Evolutionary conservation across 352 stramenopile genomes (phyloP), one percentile per base, ranked within the genome.

Genomic region (Pythium periplocum): DNA sequence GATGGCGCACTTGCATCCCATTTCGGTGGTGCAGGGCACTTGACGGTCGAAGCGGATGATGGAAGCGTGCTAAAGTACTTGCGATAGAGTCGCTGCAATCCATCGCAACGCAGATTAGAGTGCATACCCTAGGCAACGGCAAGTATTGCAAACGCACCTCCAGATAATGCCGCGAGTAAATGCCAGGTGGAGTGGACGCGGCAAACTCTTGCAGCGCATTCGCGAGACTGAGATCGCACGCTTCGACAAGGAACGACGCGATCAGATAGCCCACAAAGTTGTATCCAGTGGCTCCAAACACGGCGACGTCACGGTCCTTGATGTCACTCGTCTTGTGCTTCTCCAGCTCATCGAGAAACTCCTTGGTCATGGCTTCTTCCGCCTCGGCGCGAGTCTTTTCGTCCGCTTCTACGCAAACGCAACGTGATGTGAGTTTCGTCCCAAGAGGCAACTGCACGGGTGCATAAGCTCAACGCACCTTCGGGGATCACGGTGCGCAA

Each of bases 11-110:
- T 30, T 30, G 51, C 42, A 45, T 88, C 78, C 84, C 84, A 94
- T 48, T 78, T 77, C 0, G 84, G 84, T 55, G 78, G 61, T 5
- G 69, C 52, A 31, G 82, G 74, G 46, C 73, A 75, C 32, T 68
- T 53, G 31, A 95, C 37, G 6, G 68, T 66, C 50, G 66, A 67
- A 6, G 71, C 61, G 26, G 75, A 62, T 30, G 79, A 81, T 42
- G 75, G 60, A 10, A 95, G 59, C 10, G 79, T 91, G 6, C 62
- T 75, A 43, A 78, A 90, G 52, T 93, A 95, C 62, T 87, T 92
- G 36, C 79, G 73, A 32, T 92, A 95, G 45, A 95, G 53, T 55
- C 62, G 62, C 69, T 88, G 48, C 12, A 59, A 40, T 4, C 1
- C 2, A 45, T 51, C 42, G 17, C 17, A 26, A 26, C 17, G 17